Conservation (phyloP, 306 rosid genomes). For the Acacia crassicarpa region DNA sequence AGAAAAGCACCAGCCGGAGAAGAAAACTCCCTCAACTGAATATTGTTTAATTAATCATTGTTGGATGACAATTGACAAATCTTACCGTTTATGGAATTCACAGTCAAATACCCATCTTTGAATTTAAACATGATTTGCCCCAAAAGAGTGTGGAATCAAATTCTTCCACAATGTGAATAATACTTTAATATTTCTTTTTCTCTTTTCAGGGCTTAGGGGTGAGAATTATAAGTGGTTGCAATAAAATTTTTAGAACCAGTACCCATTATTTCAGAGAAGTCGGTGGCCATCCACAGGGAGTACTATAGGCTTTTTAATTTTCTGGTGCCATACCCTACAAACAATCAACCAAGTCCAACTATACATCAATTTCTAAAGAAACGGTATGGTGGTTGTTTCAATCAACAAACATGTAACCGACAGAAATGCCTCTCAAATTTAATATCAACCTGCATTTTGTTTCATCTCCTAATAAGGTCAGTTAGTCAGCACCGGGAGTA, state of each 20-base stretch:
- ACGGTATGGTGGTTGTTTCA: not conserved
- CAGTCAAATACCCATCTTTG: not conserved
- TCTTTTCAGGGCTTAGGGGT: not conserved
- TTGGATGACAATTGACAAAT: not conserved
- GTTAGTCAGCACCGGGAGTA: not conserved
- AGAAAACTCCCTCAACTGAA: not conserved
- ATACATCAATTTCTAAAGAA: not conserved
- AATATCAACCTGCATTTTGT: not conserved
- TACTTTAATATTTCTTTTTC: not conserved
- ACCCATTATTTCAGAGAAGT: not conserved
- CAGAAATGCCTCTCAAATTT: not conserved
- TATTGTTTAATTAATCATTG: too few relatives aligned
- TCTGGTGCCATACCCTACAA: not conserved
- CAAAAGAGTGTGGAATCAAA: not conserved
- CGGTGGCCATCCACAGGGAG: not conserved
- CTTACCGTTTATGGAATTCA: not conserved
- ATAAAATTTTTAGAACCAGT: not conserved
- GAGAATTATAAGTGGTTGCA: not conserved
- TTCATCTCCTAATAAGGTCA: not conserved
- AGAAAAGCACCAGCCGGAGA: not conserved
- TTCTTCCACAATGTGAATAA: not conserved
- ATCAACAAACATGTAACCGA: conserved; percentile 1
- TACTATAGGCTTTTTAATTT: too few relatives aligned
- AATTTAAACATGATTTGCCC: not conserved
- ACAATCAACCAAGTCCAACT: not conserved